Evolutionary conservation across 108 stramenopile genomes (phyloP).

Genomic region (Seminavis robusta): DNA sequence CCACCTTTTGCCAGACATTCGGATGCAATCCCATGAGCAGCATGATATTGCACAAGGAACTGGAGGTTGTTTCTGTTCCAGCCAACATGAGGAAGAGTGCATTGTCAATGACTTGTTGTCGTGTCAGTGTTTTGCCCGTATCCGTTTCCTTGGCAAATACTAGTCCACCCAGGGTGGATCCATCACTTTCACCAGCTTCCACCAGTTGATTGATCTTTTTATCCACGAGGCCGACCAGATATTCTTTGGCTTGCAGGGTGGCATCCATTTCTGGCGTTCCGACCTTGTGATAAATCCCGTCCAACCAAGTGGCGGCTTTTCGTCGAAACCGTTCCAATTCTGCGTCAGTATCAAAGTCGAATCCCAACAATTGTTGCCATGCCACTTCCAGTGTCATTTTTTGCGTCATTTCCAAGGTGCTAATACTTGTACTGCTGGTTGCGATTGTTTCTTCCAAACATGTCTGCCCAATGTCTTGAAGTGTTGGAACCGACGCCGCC

Average conservation of each 20-base stretch:
- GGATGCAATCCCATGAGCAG: constrained; percentile 43
- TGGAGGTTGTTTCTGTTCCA: constrained; percentile 42
- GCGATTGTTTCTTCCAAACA: not conserved
- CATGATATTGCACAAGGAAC: constrained; percentile 28
- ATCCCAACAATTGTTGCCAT: constrained; percentile 36
- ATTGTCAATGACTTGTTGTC: constrained; percentile 38
- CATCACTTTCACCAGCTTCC: constrained; percentile 39
- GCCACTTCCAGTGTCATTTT: constrained; percentile 46
- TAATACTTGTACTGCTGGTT: not conserved
- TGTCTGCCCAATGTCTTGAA: no score
- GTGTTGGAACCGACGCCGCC: no score
- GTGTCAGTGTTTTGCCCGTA: constrained; percentile 22
- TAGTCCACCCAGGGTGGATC: constrained; percentile 43
- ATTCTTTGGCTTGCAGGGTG: constrained; percentile 16
- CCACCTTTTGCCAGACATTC: constrained; percentile 37
- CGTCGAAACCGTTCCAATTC: constrained; percentile 29
- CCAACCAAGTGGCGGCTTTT: constrained; percentile 30
- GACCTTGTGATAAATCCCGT: constrained; percentile 3
- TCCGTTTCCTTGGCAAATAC: constrained; percentile 16
- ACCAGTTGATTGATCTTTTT: constrained; percentile 31
- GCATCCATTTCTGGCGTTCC: not conserved
- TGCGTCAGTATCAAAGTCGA: constrained; percentile 35
- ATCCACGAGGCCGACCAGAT: constrained; percentile 25
- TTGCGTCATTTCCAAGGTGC: not conserved
- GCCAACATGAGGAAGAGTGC: constrained; percentile 42